These are phyloP conservation scores for Russula virescens DNA, from an alignment of 768 basidiomycete species.

Conservation along the genomic window DNA sequence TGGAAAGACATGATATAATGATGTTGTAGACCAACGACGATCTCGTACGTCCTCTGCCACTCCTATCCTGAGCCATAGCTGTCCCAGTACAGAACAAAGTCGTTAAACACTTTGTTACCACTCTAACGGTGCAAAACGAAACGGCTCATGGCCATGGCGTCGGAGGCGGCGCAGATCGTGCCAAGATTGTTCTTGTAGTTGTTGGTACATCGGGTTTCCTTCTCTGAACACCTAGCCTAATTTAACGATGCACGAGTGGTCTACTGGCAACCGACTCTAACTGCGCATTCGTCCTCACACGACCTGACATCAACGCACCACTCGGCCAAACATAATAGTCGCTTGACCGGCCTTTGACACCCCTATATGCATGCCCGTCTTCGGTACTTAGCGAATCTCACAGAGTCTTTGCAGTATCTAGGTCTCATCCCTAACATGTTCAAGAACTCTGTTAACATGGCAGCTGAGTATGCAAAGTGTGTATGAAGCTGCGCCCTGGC, in stretches of 20 bases:
- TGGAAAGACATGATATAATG: neutral
- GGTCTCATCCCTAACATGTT: conserved; percentile 83
- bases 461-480: conserved; percentile 64
- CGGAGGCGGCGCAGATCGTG: conserved; percentile 63
- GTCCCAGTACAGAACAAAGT: conserved; percentile 35
- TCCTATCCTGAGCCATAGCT: neutral
- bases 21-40: conserved; percentile 76
- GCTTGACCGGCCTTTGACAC: conserved; percentile 87
- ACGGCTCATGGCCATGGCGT: conserved; percentile 69
- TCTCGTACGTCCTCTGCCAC: conserved; percentile 46
- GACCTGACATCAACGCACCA: conserved; percentile 58
- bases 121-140: conserved; percentile 80
- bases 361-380: conserved; percentile 50
- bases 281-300: conserved; percentile 59
- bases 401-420: conserved; percentile 52
- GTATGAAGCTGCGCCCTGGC: conserved; percentile 52
- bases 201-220: conserved; percentile 49
- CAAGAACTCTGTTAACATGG: conserved; percentile 76
- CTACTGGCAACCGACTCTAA: conserved; percentile 81
- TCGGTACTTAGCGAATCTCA: neutral
- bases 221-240: neutral
- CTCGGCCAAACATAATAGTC: conserved; percentile 90
- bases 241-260: conserved; percentile 78
- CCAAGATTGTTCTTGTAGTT: conserved; percentile 86
- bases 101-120: conserved; percentile 78